A percentile compares a stretch with the other conserved stretches of the same genome.
These are phyloP conservation scores for Heteromeles arbutifolia DNA, from an alignment of 306 rosid genomes.

Conservation along the genomic window DNA sequence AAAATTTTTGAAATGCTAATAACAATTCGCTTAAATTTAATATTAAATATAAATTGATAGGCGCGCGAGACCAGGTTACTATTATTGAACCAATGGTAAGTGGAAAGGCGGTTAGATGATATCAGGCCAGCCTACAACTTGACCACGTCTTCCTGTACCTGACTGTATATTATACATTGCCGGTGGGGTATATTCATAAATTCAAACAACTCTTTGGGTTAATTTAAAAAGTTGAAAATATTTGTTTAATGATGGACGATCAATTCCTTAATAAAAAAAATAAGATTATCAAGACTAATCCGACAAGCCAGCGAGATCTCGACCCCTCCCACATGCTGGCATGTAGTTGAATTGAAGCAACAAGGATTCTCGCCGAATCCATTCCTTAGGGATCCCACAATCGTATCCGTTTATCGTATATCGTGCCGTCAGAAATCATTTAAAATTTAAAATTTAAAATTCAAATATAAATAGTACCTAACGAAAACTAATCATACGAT, in stretches of 20 bases:
- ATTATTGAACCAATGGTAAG: too few species aligned
- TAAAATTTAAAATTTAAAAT: too few species aligned
- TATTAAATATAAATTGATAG: too few species aligned
- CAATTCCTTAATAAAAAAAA: not conserved
- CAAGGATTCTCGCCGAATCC: too few species aligned
- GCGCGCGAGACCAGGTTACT: too few species aligned
- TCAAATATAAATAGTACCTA: too few species aligned
- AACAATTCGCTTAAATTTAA: too few species aligned
- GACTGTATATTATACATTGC: not conserved
- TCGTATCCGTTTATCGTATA: too few species aligned
- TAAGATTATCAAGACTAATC: not conserved
- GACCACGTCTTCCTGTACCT: not conserved
- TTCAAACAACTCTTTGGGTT: not conserved
- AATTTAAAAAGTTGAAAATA: not conserved
- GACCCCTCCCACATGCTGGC: not conserved
- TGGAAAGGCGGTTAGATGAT: not conserved
- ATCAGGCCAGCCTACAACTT: not conserved
- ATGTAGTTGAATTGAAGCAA: not conserved
- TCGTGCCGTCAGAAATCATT: too few species aligned
- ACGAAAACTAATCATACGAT: too few species aligned
- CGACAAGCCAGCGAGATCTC: slow-evolving; percentile 24
- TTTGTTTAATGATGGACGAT: not conserved
- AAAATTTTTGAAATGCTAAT: too few species aligned
- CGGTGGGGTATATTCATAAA: not conserved
- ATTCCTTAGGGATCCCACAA: too few species aligned